phyloP scores from a whole-genome alignment of 1,139 yeast genomes.

The Magnusiomyces tetraspermus region DNA sequence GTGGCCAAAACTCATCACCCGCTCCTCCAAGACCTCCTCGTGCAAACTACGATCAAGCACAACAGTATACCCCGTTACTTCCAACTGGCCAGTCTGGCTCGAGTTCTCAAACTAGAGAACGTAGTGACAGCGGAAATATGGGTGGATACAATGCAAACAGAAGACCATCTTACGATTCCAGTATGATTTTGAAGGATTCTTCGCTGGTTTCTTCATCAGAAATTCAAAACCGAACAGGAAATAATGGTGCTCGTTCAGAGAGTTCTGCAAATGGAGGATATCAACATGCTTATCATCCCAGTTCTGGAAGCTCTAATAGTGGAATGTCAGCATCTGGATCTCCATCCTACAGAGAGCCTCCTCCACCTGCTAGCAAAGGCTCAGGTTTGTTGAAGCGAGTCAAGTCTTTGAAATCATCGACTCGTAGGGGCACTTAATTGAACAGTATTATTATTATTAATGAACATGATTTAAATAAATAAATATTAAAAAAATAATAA shows the following conservation, averaged over 20 bases:
- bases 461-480: background rate
- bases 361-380: background rate
- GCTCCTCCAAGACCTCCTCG: slow-evolving; percentile 6
- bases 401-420: background rate
- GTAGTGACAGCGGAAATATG: too few relatives aligned
- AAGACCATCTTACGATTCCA: too few relatives aligned
- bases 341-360: background rate
- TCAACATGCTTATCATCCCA: background rate
- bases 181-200: too few relatives aligned
- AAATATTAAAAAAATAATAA: background rate
- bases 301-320: background rate
- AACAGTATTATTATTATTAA: too few relatives aligned
- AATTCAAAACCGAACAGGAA: too few relatives aligned
- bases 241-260: too few relatives aligned
- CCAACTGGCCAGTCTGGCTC: too few relatives aligned
- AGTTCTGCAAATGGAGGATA: too few relatives aligned
- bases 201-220: too few relatives aligned
- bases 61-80: background rate
- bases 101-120: too few relatives aligned
- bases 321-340: background rate
- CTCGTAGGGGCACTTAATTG: background rate
- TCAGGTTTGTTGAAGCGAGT: slow-evolving; percentile 1
- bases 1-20: slow-evolving; percentile 23
- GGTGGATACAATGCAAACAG: too few relatives aligned
- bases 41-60: background rate